Percentiles rank a stretch among this genome's conserved stretches.
phyloP scores from a whole-genome alignment of 495 filamentous ascomycete genomes.

The Podospora pseudoanserina region DNA sequence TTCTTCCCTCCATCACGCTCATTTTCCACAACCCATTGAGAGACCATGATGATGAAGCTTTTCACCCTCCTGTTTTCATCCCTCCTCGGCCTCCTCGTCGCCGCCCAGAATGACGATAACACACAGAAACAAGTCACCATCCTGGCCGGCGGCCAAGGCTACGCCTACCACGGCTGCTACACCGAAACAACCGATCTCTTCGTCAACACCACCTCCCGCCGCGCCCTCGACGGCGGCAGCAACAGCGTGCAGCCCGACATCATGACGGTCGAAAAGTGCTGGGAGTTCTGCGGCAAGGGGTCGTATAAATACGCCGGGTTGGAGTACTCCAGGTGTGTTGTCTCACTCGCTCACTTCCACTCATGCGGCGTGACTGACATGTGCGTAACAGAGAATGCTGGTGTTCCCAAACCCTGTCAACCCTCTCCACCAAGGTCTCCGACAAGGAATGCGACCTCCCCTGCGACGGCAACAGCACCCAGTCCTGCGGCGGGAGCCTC shows the following conservation, averaged over 20 bases:
- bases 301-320: slow-evolving; percentile 43
- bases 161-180: slow-evolving; percentile 48
- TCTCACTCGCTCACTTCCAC: not conserved
- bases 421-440: slow-evolving; percentile 29
- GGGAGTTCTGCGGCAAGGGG: slow-evolving; percentile 32
- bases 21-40: not conserved
- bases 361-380: not conserved
- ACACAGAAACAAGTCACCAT: not conserved
- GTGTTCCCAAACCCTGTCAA: slow-evolving; percentile 40
- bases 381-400: slow-evolving; percentile 45
- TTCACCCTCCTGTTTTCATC: not conserved
- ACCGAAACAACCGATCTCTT: slow-evolving; percentile 42
- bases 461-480: slow-evolving; percentile 42
- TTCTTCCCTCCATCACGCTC: not conserved
- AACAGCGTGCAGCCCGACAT: slow-evolving; percentile 25
- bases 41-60: not conserved
- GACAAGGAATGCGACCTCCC: slow-evolving; percentile 41
- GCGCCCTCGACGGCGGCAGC: slow-evolving; percentile 36
- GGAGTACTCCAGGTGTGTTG: slow-evolving; percentile 44
- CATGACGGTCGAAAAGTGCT: slow-evolving; percentile 45
- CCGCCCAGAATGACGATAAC: not conserved
- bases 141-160: slow-evolving; percentile 14
- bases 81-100: not conserved
- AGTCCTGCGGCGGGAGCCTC: slow-evolving; percentile 45
- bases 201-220: slow-evolving; percentile 25